Base-by-base conservation (phyloP, 2,329 filamentous ascomycete species). In the Eutypella sp. region DNA sequence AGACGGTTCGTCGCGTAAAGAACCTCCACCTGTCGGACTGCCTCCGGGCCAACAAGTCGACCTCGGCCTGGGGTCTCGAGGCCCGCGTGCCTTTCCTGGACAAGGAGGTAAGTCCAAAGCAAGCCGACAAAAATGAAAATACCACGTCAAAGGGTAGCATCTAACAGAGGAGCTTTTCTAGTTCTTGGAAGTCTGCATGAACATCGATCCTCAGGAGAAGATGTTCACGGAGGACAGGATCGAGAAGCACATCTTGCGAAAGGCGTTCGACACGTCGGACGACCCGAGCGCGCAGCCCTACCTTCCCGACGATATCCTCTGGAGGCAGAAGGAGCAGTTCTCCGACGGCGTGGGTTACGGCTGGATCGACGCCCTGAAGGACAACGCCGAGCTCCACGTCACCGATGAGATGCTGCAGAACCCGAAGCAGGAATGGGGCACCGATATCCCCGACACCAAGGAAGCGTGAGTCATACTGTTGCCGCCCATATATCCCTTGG, bases 271-370 rank as follows among this genome's bases (percentile, higher is more conserved):
- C 71, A 96, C 90, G 24, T 81, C 79, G 40, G 89, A 92, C 63
- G 87, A 96, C 70, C 89, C 91, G 15, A 83, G 78, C 40, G 80
- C 78, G 41, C 72, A 87, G 67, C 84, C 93, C 9, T 99, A 97
- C 73, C 82, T 99, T n/a, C 93, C 95, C 7, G 85, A 96, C 16
- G 83, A 91, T 67, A 99, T 99, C 58, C 83, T 99, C 46, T 99
- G 89, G 87, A 81, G 95, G 65, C 95, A 99, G 72, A 99, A 99
- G 82, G 93, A 99, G 75, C 93, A 99, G 73, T 99, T 99, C 76
- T 95, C 87, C 48, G 95, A 99, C 62, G 95, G 93, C 66, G 93
- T 99, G 47, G 93, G 93, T 47, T 99, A 99, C 73, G 91, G 93
- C 53, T 99, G 93, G 93, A 99, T 99, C 64, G 93, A 99, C 63